Evolutionary conservation across 352 stramenopile species (phyloP), one percentile per base, ranked within the genome.

Genomic region (Globisporangium ultimum): DNA sequence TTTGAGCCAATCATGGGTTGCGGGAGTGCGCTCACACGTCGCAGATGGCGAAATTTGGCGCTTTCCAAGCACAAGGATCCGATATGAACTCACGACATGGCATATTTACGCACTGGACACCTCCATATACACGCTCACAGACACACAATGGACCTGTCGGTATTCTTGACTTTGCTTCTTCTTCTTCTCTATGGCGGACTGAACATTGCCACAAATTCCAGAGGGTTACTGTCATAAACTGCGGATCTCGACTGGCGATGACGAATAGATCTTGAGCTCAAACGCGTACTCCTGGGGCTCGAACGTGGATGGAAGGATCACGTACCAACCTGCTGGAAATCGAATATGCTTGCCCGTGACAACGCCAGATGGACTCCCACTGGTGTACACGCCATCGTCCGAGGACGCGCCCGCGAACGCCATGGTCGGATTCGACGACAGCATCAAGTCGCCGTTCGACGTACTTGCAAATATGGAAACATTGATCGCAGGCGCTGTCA

Each of bases 221-320:
- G 38, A 43, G 2, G 10, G 2, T 45, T n/a, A 14, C 13, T 50
- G 22, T 59, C 67, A 83, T 17, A 83, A 52, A 7, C 43, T 52
- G 17, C 70, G 66, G 32, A 87, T 70, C 5, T 76, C 57, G 47
- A 88, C 60, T 18, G 63, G 62, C 38, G 58, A 47, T 24, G 78
- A 82, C 28, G 81, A 68, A 59, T 75, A 89, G 20, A 91, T 51
- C 2, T 71, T 74, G 54, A 93, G 66, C 53, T 87, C 76, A 45
- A 84, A 92, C 13, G 55, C 63, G 51, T 60, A 53, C 45, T 87
- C 76, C 15, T 76, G 68, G 2, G 84, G 82, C 14, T 91, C 80
- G 48, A 86, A 91, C 13, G 84, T 93, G 36, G 84, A 93, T 18
- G 80, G 78, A n/a, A 94, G 59, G 28, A 88, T 53, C 0, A 91